Conservation (phyloP, 176 grass and related monocot species). For the Themeda triandra region DNA sequence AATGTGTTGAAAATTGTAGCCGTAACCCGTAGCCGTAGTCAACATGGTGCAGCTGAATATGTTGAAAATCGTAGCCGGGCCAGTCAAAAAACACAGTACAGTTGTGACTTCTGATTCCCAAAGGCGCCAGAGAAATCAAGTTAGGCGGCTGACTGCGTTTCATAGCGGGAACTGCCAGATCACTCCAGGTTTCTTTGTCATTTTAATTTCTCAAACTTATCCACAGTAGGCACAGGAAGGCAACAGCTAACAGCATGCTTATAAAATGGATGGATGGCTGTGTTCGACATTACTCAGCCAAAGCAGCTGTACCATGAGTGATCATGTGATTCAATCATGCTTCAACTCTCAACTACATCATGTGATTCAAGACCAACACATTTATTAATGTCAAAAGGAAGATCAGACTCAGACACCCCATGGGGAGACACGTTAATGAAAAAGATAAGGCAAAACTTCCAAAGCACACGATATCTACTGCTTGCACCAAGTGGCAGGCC, state of each 20-base stretch:
- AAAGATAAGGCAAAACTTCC: too few relatives aligned
- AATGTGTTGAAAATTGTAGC: background rate
- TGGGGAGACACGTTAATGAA: background rate
- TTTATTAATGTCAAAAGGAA: background rate
- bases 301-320: background rate
- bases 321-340: background rate
- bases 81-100: too few relatives aligned
- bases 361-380: background rate
- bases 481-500: background rate
- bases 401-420: background rate
- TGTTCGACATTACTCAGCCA: background rate
- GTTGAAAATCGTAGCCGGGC: too few relatives aligned
- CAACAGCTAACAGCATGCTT: conserved; percentile 9
- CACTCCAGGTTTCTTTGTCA: background rate
- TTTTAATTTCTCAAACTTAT: background rate
- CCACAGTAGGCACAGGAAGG: background rate
- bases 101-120: too few relatives aligned
- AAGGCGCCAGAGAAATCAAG: too few relatives aligned
- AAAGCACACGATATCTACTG: too few relatives aligned
- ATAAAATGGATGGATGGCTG: background rate
- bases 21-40: background rate
- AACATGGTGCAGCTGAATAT: too few relatives aligned
- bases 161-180: background rate
- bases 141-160: too few relatives aligned
- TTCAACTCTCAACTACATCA: conserved; percentile 16